Evolutionary conservation across 192 early-diverging fungal species (phyloP).

Genomic region (Coemansia sp.): DNA sequence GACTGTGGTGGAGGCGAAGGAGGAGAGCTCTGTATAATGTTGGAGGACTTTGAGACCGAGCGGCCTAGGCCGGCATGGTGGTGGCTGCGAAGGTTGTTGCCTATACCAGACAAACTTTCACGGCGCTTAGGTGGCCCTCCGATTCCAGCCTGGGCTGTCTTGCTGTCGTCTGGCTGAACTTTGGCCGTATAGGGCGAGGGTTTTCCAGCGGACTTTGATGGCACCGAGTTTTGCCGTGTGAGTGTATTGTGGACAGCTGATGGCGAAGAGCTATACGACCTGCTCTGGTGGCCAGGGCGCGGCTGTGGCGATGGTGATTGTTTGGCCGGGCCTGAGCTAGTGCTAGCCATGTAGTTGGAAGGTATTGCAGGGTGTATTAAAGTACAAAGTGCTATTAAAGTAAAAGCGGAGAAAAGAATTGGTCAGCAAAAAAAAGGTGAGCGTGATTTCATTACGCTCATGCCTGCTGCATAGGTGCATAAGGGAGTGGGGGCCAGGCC

Average conservation of each 20-base stretch:
- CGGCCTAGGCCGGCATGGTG: constrained; percentile 31
- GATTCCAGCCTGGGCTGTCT: constrained; percentile 18
- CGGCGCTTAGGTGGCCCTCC: constrained; percentile 38
- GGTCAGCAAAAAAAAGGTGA: neutral
- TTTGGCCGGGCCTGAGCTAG: constrained; percentile 3
- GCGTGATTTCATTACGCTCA: neutral
- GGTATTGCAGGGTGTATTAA: neutral
- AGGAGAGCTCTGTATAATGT: neutral
- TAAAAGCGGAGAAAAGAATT: neutral
- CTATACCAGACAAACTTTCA: constrained; percentile 48
- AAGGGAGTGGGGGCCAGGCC: no score
- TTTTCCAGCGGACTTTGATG: neutral
- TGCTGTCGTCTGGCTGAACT: neutral
- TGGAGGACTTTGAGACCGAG: constrained; percentile 15
- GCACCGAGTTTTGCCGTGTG: neutral
- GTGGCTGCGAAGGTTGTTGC: constrained; percentile 45
- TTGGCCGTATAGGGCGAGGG: constrained; percentile 24
- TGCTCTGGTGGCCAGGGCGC: neutral
- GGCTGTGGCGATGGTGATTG: neutral
- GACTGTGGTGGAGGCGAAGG: neutral
- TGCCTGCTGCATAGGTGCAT: neutral
- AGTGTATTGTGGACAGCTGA: constrained; percentile 4
- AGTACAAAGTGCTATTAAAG: neutral
- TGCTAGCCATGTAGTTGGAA: constrained; percentile 9
- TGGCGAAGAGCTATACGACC: neutral